Evolutionary conservation across 2,329 filamentous ascomycete species (phyloP).

Genomic region (Exophiala sideris): DNA sequence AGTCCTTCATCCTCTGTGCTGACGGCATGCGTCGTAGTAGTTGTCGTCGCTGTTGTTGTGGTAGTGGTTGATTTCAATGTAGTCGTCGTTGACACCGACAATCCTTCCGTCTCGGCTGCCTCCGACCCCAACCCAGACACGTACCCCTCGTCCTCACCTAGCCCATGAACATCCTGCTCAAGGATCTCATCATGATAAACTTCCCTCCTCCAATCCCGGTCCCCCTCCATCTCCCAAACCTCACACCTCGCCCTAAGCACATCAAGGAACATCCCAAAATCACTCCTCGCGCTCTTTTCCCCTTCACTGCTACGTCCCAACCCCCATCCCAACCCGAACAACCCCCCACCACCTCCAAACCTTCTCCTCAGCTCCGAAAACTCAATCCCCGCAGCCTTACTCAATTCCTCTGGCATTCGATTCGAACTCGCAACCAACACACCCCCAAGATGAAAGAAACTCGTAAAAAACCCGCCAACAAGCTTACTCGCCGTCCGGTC

Average conservation of each 20-base stretch:
- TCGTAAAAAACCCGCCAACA: constrained; percentile 71
- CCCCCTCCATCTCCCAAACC: constrained; percentile 78
- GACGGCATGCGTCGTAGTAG: background rate
- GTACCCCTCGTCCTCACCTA: background rate
- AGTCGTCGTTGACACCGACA: background rate
- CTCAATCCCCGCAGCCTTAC: constrained; percentile 68
- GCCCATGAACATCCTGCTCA: constrained; percentile 14
- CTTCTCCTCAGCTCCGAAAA: constrained; percentile 43
- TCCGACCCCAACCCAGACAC: background rate
- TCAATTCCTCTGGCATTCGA: constrained; percentile 77
- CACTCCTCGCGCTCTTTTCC: constrained; percentile 60
- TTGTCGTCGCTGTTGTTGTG: background rate
- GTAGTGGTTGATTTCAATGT: background rate
- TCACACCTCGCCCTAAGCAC: constrained; percentile 75
- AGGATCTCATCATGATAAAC: constrained; percentile 29
- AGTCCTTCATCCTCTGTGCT: background rate
- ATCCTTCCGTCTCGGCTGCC: background rate
- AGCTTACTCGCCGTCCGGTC: constrained; percentile 76
- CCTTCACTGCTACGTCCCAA: constrained; percentile 41
- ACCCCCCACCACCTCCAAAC: constrained; percentile 12
- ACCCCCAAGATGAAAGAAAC: constrained; percentile 77
- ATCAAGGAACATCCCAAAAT: constrained; percentile 73
- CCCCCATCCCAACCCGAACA: constrained; percentile 26
- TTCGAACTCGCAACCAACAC: constrained; percentile 79
- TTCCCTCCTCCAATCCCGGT: constrained; percentile 64